Evolutionary conservation across 352 stramenopile species (phyloP), one percentile per base, ranked within the genome.

Genomic region (Phytophthora pinifolia): DNA sequence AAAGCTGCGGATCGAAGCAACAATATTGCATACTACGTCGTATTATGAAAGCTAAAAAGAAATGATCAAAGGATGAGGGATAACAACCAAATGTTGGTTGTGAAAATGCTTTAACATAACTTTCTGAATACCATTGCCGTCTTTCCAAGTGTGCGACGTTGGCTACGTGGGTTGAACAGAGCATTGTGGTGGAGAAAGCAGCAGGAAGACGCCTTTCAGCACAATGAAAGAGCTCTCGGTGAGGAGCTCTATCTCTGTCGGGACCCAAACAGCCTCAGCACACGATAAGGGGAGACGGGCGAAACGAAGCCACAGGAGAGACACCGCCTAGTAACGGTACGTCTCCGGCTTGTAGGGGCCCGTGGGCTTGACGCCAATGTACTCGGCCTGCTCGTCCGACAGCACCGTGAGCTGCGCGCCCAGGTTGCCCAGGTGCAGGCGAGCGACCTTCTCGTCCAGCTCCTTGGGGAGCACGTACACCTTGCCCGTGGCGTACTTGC

Each of bases 401-500:
- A 99, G 77, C 48, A 92, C 74, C 32, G 96, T 99, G 36, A 99
- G 87, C 74, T 99, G 95, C 55, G 94, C 96, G 52, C 96, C 96
- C 31, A 99, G 79, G 67, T 97, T 94, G 70, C 73, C 80, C 46
- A 99, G 69, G 75, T 99, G 97, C 61, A 99, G 86, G 59, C 92
- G 83, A 52, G 97, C 97, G 44, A 99, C 97, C 93, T 98, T 99
- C 79, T 99, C 96, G 71, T 99, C 97, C 29, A 99, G 74, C 54
- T 97, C 74, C 92, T 99, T 99, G 47, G 96, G 97, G 39, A 99
- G 82, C 41, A 98, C 95, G 78, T 99, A 99, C 30, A 99, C 96
- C 76, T 99, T 97, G 58, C 96, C 96, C 27, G 59, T 77, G 29
- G 74, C 69, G 83, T 99, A 99, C 81, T 99, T 98, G 68, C 89